Evolutionary conservation across 2,329 filamentous ascomycete genomes (phyloP).

Genomic region (Aspergillus unguis): DNA sequence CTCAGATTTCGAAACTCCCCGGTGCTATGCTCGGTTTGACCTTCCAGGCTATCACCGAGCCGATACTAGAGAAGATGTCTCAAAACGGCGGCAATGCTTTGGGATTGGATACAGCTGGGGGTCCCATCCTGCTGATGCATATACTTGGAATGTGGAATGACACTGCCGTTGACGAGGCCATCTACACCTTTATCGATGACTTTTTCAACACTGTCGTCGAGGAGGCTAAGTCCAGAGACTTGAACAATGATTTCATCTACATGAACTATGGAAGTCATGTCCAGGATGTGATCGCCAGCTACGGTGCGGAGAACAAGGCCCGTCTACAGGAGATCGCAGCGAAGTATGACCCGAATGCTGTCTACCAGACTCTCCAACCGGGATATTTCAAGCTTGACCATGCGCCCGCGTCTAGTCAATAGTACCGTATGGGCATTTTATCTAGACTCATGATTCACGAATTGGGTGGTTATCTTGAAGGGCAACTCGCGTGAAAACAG

Average conservation of each 20-base stretch:
- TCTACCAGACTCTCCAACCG: constrained; percentile 42
- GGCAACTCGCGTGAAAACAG: no score
- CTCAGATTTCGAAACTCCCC: background rate
- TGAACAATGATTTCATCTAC: constrained; percentile 33
- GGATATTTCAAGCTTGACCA: constrained; percentile 44
- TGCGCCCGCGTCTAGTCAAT: background rate
- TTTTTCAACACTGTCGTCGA: constrained; percentile 28
- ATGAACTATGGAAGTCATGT: constrained; percentile 49
- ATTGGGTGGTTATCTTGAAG: background rate
- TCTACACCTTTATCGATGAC: constrained; percentile 24
- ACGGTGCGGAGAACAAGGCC: constrained; percentile 37
- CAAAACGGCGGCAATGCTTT: constrained; percentile 18
- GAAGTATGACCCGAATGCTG: constrained; percentile 40
- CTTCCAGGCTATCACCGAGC: constrained; percentile 33
- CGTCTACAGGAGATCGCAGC: constrained; percentile 31
- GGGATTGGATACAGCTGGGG: background rate
- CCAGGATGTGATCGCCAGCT: constrained; percentile 43
- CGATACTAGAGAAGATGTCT: constrained; percentile 28
- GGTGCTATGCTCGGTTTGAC: constrained; percentile 18
- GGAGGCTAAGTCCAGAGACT: constrained; percentile 27
- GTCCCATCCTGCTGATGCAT: constrained; percentile 23
- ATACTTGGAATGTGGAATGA: constrained; percentile 31
- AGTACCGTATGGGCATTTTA: background rate
- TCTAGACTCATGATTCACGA: background rate
- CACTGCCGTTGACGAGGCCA: constrained; percentile 27